A percentile compares a stretch with the other conserved stretches of the same genome.
Conservation (phyloP, 2,329 filamentous ascomycete species). For the Sordariomycetes sp. region DNA sequence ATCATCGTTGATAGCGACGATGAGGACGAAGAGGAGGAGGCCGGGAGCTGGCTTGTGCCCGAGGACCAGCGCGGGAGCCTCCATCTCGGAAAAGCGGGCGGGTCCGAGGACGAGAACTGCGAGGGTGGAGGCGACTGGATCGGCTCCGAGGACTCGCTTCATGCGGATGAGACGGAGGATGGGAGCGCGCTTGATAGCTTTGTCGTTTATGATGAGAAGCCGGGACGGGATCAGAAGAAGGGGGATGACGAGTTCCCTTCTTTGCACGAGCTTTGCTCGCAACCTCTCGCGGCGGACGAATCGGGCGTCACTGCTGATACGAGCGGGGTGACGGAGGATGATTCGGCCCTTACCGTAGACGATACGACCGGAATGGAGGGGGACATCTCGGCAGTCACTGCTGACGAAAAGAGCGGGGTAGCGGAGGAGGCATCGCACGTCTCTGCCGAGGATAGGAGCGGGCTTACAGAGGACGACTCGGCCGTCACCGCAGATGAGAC, state of each 20-base stretch:
- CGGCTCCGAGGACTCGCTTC: constrained; percentile 52
- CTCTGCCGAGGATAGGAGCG: too few relatives aligned
- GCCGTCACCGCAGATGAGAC: too few relatives aligned
- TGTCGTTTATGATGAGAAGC: constrained; percentile 35
- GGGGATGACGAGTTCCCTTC: constrained; percentile 12
- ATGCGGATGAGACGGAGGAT: constrained; percentile 40
- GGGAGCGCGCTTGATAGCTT: constrained; percentile 42
- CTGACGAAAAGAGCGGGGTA: neutral
- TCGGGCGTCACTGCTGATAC: neutral
- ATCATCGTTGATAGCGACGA: constrained; percentile 43
- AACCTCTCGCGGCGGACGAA: constrained; percentile 7
- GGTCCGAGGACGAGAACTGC: constrained; percentile 74
- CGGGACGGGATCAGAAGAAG: constrained; percentile 4
- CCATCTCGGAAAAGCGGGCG: constrained; percentile 65
- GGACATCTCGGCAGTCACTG: constrained; percentile 3
- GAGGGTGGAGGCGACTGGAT: constrained; percentile 78
- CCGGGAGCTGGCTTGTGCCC: constrained; percentile 65
- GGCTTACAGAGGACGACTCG: too few relatives aligned
- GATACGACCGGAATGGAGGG: neutral
- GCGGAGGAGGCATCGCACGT: too few relatives aligned
- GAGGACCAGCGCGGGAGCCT: constrained; percentile 48
- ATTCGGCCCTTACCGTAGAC: too few relatives aligned
- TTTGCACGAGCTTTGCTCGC: neutral
- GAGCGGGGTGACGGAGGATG: too few relatives aligned
- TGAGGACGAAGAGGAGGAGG: constrained; percentile 39